Base-by-base conservation (phyloP, 2,329 filamentous ascomycete genomes). In the Pseudodiploospora longispora region DNA sequence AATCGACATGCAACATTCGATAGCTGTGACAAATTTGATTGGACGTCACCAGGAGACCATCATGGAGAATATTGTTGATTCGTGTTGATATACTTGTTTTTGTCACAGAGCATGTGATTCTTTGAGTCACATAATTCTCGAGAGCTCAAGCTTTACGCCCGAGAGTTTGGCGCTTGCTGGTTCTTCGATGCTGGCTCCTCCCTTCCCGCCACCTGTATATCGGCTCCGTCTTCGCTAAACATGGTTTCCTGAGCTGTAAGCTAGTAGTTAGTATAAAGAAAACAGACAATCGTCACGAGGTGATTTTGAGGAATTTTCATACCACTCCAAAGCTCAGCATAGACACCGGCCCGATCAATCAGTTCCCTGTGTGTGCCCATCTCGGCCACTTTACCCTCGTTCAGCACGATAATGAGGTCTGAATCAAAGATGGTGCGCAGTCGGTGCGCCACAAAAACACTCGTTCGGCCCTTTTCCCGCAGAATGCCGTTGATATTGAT, bases 391-490 rank as follows among this genome's bases (percentile, higher is more conserved):
- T 71, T 72, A 0, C 93, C 93, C 48, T 86, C 82, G 59, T 83
- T 84, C 45, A 97, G 69, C 33, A 97, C 93, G 55, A 97, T 90
- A 55, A 97, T 97, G 55, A 90, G 70, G 64, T 97, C 86, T 34
- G 87, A 87, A 58, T 97, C 93, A 58, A 87, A 95, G 52, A 98
- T 96, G 0, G 93, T 97, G 42, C 91, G 79, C 47, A 98, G 68
- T 12, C 93, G 78, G 64, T 97, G 93, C 6, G 93, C 93, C 5
- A 98, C 85, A 59, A 97, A 97, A 1, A 98, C 87, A 53, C 89
- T 96, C 1, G 93, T 97, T 45, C 90, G 78, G 3, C 73, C 72
- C 69, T 95, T 95, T 57, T 95, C 90, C 54, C 84, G 85, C 43
- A 97, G 70, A 42, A 97, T 93, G 52, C 83, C 83, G 63, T 95